phyloP scores from a whole-genome alignment of 306 rosid genomes.

The Medicago truncatula region DNA sequence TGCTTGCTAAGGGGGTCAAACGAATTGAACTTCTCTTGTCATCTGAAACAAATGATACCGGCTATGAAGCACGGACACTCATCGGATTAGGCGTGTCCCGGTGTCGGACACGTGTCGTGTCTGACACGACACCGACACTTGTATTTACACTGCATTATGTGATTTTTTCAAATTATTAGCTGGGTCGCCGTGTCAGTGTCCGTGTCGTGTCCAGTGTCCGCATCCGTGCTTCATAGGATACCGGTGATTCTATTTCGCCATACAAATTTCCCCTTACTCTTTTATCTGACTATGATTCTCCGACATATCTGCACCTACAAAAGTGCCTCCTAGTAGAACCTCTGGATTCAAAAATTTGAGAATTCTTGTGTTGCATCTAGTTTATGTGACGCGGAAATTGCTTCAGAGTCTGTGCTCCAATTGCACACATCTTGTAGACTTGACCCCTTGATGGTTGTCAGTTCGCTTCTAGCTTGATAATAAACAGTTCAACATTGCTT shows the following conservation, averaged over 20 bases:
- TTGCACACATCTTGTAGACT: background rate
- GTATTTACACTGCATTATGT: too few relatives aligned
- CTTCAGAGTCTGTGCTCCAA: too few relatives aligned
- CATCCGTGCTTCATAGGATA: too few relatives aligned
- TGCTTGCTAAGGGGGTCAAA: background rate
- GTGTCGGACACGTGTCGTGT: too few relatives aligned
- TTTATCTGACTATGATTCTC: background rate
- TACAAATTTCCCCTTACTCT: background rate
- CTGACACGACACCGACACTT: too few relatives aligned
- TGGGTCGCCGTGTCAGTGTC: too few relatives aligned
- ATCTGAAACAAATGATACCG: background rate
- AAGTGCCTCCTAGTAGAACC: background rate
- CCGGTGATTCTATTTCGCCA: background rate
- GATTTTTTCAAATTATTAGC: too few relatives aligned
- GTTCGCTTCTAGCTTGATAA: too few relatives aligned
- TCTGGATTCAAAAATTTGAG: background rate
- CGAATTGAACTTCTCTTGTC: slow-evolving; percentile 4
- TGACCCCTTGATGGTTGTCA: background rate
- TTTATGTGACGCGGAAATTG: background rate
- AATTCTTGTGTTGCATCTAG: background rate
- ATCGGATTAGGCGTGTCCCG: too few relatives aligned
- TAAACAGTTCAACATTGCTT: too few relatives aligned
- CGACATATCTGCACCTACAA: background rate
- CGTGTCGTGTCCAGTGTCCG: too few relatives aligned
- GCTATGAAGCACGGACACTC: too few relatives aligned